phyloP scores from a whole-genome alignment of 73 alveolate species.

The Paramecium pentaurelia region DNA sequence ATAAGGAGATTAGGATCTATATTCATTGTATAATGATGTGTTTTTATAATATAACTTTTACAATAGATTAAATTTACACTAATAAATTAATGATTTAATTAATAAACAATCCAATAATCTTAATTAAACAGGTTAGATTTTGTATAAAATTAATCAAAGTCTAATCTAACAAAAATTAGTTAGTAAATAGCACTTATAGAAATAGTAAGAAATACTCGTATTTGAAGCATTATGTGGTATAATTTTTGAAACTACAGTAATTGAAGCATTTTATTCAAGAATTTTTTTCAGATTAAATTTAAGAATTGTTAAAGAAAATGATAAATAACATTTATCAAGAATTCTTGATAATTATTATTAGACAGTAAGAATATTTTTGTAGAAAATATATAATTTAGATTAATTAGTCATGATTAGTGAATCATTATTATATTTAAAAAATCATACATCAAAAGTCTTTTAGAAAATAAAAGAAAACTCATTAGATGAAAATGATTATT shows the following conservation, averaged over 20 bases:
- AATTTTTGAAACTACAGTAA: background rate
- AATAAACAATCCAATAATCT: background rate
- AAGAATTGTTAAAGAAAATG: background rate
- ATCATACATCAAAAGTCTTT: background rate
- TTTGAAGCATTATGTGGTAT: background rate
- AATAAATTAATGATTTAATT: background rate
- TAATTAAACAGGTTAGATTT: background rate
- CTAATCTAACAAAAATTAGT: background rate
- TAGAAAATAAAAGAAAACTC: background rate
- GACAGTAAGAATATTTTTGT: background rate
- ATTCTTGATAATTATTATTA: background rate
- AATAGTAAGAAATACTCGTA: background rate
- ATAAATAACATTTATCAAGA: background rate
- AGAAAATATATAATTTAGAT: background rate
- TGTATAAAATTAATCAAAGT: background rate
- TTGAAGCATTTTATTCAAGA: background rate
- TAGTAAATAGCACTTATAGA: background rate
- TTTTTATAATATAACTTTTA: background rate
- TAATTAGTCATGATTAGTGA: background rate
- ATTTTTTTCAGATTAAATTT: background rate
- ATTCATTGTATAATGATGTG: conserved; percentile 16
- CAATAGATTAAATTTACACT: conserved; percentile 35
- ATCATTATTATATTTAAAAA: background rate
- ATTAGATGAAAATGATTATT: background rate
- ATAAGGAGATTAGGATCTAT: background rate